phyloP scores from a whole-genome alignment of 2,329 filamentous ascomycete species.

The Trichoderma oligosporum region DNA sequence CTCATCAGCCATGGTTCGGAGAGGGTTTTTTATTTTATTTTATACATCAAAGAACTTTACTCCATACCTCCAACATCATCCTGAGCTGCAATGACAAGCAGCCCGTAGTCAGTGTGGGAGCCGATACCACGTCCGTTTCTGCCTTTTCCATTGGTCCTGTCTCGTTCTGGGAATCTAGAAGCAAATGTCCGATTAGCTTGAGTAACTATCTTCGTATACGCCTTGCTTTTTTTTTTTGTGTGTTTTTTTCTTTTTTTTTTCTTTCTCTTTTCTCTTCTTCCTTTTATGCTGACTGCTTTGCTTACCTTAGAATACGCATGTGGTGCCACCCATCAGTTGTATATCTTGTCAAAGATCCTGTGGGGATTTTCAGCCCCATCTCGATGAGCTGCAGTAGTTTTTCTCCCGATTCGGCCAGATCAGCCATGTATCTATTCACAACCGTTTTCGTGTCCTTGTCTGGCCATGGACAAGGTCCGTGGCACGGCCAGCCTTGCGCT shows the following conservation, averaged over 20 bases:
- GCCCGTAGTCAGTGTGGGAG: slow-evolving; percentile 50
- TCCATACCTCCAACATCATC: slow-evolving; percentile 45
- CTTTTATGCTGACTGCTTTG: slow-evolving; percentile 16
- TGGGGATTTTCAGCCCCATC: slow-evolving; percentile 40
- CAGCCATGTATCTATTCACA: slow-evolving; percentile 41
- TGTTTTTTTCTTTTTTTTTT: no score
- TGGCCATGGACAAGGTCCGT: slow-evolving; percentile 48
- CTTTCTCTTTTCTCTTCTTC: no score
- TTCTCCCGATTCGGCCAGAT: slow-evolving; percentile 41
- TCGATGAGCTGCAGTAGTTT: slow-evolving; percentile 45
- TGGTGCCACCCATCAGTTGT: slow-evolving; percentile 51
- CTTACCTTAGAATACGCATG: slow-evolving; percentile 45
- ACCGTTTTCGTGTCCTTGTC: slow-evolving; percentile 38
- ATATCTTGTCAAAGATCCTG: slow-evolving; percentile 39
- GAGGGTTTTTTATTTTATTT: no score
- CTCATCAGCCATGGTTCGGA: background rate
- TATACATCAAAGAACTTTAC: no score
- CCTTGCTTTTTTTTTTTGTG: no score
- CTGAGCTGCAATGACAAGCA: slow-evolving; percentile 49
- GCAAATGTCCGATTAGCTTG: background rate
- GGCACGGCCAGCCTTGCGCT: slow-evolving; percentile 44
- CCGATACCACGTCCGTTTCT: slow-evolving; percentile 49
- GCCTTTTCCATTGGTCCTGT: slow-evolving; percentile 45
- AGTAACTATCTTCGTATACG: no score
- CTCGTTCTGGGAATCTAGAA: slow-evolving; percentile 31